phyloP scores from a whole-genome alignment of 306 rosid species.

The Glycine tomentella region DNA sequence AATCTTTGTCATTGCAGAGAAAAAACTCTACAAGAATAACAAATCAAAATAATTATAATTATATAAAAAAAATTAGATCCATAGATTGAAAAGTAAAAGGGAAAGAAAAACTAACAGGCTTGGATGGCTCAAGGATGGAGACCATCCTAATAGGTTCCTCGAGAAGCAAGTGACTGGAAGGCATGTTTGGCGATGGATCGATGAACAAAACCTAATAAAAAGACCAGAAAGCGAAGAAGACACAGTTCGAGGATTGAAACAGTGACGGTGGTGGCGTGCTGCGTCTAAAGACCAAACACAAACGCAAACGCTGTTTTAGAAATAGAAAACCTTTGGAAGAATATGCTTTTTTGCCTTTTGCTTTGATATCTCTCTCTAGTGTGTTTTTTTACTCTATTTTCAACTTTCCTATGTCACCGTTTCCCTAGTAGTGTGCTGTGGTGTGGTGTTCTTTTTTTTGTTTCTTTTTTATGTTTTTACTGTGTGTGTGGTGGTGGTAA shows the following conservation, averaged over 20 bases:
- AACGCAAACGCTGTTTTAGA: no score
- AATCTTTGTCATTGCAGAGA: slow-evolving; percentile 95
- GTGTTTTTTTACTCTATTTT: no score
- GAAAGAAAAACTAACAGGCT: slow-evolving; percentile 57
- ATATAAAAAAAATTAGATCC: slow-evolving; percentile 37
- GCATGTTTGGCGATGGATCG: slow-evolving; percentile 69
- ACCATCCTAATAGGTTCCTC: slow-evolving; percentile 98
- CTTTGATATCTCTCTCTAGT: no score
- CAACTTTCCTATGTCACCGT: no score
- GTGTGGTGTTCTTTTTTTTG: background rate
- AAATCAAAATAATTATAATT: background rate
- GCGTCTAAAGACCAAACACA: background rate
- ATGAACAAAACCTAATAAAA: background rate
- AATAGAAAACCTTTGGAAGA: no score
- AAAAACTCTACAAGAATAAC: slow-evolving; percentile 63
- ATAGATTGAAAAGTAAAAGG: slow-evolving; percentile 18
- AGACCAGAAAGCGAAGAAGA: background rate
- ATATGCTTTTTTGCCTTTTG: no score
- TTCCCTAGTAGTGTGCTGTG: no score
- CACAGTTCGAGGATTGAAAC: background rate
- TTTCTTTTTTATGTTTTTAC: no score
- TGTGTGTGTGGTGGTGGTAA: background rate
- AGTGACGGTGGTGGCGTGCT: slow-evolving; percentile 35
- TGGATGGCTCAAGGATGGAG: slow-evolving; percentile 93
- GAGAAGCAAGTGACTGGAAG: slow-evolving; percentile 87